A percentile compares a stretch with the other conserved stretches of the same genome.
Evolutionary conservation across 306 rosid genomes (phyloP).

Genomic region (Trifolium subterraneum): DNA sequence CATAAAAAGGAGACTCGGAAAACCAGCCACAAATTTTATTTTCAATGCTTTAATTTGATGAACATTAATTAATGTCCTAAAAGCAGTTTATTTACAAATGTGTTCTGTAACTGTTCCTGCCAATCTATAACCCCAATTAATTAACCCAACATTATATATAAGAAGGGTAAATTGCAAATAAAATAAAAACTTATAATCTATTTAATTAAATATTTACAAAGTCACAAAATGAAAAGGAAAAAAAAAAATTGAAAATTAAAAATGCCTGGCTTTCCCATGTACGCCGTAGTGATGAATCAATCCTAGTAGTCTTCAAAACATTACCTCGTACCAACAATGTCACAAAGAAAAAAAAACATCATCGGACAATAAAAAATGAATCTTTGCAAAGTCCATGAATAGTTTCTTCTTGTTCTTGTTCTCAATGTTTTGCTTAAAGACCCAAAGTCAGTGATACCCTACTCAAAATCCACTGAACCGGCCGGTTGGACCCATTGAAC

Average conservation of each 20-base stretch:
- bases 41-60: conserved; percentile 39
- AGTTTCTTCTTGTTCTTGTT: conserved; percentile 39
- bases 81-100: conserved; percentile 27
- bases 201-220: not conserved
- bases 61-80: conserved; percentile 17
- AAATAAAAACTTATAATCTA: not conserved
- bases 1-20: conserved; percentile 43
- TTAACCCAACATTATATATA: not conserved
- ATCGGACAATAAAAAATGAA: conserved; percentile 40
- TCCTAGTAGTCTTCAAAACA: conserved; percentile 34
- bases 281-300: conserved; percentile 64
- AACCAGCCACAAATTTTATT: conserved; percentile 64
- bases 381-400: conserved; percentile 14
- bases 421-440: not conserved
- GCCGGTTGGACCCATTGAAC: too few relatives aligned
- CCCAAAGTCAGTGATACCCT: not conserved
- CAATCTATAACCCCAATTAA: conserved; percentile 19
- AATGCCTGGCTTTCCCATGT: conserved; percentile 97
- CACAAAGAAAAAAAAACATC: conserved; percentile 25
- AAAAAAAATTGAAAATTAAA: conserved; percentile 44
- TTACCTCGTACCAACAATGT: conserved; percentile 16
- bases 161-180: not conserved
- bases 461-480: too few relatives aligned
- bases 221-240: not conserved
- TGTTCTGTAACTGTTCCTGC: not conserved